Base-by-base conservation (phyloP, 306 rosid genomes). In the Prunus campanulata region DNA sequence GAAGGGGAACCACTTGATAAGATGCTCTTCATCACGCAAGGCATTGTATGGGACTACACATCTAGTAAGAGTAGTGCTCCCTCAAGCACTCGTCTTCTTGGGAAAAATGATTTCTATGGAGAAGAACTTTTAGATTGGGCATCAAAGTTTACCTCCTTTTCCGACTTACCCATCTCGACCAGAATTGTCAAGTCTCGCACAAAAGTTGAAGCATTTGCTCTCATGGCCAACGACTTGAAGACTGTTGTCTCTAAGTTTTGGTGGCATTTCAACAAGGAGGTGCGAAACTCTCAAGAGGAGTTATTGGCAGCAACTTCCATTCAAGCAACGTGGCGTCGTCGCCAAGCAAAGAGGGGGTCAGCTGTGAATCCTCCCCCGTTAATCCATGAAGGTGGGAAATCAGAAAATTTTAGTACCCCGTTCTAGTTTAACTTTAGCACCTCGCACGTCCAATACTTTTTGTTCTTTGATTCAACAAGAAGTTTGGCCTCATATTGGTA, bases 211-310 rank as follows among this genome's bases (percentile, higher is more conserved):
- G 61, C 61, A 56, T 56, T 56, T 56, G 27, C 61, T 56, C 61
- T 56, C n/a, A 56, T 56, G 61, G 61, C 61, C 12, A 20, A 20
- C 2, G 61, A 56, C 61, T 20, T 56, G 27, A 56, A 56, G 61
- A n/a, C 61, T 20, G 11, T 56, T 18, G 61, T 56, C 61, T 56
- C 61, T 20, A 56, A 20, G 24, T 56, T 56, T 56, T 56, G 61
- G 61, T 56, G 61, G 61, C 61, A 56, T 56, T 56, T 56, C 61
- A 56, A 56, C 61, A 56, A 56, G 61, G 61, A n/a, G 27, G 20
- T n/a, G 61, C 61, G 12, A 56, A n/a, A 10, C 25, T 56, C 27
- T n/a, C 61, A 20, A 39, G 44, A 39, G 61, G 27, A 56, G 61
- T n/a, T 56, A 20, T 22, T 8, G 61, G 61, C 61, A 20, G 27